Base-by-base conservation (phyloP, 768 basidiomycete species). In the Phaffia australis region DNA sequence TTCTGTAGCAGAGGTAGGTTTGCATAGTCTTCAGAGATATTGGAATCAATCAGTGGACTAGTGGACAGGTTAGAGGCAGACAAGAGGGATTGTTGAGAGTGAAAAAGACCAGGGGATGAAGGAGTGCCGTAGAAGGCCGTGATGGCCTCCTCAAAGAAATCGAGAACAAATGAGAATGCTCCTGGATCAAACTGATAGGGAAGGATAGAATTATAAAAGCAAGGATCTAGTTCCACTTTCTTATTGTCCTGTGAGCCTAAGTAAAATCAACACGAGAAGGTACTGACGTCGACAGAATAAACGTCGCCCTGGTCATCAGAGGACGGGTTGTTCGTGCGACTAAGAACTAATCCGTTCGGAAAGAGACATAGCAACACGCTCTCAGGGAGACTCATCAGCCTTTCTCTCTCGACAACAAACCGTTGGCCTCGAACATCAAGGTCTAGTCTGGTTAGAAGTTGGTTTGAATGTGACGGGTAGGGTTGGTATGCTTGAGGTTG, bases 351-450 rank as follows among this genome's bases (percentile, higher is more conserved):
- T 23, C 94, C 95, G 73, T 98, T 98, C 14, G 95, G 95, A 75
- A 98, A 99, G 69, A 99, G 81, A 77, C 93, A 97, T 48, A 99
- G 80, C 62, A 98, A 81, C 56, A 99, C 91, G 21, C 89, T 91
- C 83, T 99, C 95, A 1, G 95, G 95, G 23, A 99, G 82, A 75
- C 93, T 90, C 92, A 98, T 95, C 74, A 99, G 87, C 7, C 88
- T 92, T 79, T 98, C 94, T 71, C 94, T 83, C 78, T 98, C 95
- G 54, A 99, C 90, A 68, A 88, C 85, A 79, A 98, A 93, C 69
- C 91, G 85, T 71, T 78, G 81, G 64, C 92, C 92, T 70, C 95
- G 85, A 48, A 99, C 82, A 79, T 98, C 95, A 71, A 99, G 85
- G 63, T 87, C 83, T 72, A 99, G 81, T 72, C 90, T 83, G 29